Conservation (phyloP, 768 basidiomycete species). For the Chalciporus chontae region DNA sequence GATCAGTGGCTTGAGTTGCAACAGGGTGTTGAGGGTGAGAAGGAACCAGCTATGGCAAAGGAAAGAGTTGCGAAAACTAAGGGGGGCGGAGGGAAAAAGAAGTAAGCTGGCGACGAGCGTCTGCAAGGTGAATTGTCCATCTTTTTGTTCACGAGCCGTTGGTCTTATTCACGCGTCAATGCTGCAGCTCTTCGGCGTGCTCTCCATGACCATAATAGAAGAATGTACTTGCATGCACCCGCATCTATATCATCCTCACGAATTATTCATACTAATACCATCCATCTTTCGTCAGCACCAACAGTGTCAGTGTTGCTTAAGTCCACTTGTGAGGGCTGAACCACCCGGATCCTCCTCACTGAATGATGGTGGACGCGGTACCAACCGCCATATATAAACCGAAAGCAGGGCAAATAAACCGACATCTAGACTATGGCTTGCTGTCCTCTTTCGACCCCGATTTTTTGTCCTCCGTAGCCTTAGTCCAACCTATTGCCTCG, state of each 20-base stretch:
- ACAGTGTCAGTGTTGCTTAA: not conserved
- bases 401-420: not conserved
- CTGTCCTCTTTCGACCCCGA: slow-evolving; percentile 14
- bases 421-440: slow-evolving; percentile 10
- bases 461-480: slow-evolving; percentile 12
- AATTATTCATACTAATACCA: not conserved
- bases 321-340: no score
- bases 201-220: not conserved
- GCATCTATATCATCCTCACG: not conserved
- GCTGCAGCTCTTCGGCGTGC: not conserved
- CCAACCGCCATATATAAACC: not conserved
- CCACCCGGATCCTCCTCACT: no score
- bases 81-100: slow-evolving; percentile 13
- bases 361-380: not conserved
- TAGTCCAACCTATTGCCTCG: slow-evolving; percentile 50
- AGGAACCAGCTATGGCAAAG: slow-evolving; percentile 26
- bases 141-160: not conserved
- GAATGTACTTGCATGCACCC: not conserved
- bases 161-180: slow-evolving; percentile 3
- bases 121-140: slow-evolving; percentile 1
- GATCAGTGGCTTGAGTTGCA: slow-evolving; percentile 31
- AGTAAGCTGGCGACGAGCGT: slow-evolving; percentile 5
- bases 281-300: not conserved
- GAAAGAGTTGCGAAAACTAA: slow-evolving; percentile 15
- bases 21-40: slow-evolving; percentile 22